Conservation (phyloP, 208 protist genomes). For the Acanthamoeba royreba region DNA sequence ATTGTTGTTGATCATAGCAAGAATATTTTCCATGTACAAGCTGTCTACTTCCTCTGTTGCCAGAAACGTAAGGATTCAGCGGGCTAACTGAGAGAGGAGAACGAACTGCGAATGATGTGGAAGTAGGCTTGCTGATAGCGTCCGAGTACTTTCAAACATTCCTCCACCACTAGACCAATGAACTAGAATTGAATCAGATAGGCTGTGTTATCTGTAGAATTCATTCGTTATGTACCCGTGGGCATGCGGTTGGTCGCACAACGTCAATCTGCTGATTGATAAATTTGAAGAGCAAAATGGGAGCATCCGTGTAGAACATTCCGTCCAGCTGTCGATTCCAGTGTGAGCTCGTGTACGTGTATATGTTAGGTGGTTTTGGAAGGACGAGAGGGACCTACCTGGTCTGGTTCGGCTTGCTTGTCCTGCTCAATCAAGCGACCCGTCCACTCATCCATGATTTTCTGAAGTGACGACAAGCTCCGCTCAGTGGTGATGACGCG, state of each 20-base stretch:
- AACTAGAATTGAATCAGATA: no score
- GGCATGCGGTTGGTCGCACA: background rate
- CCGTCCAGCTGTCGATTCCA: background rate
- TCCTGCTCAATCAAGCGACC: background rate
- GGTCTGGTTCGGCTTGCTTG: background rate
- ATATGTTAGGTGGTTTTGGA: no score
- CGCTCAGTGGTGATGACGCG: no score
- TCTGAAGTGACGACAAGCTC: no score
- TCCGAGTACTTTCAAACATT: background rate
- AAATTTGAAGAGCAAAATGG: background rate
- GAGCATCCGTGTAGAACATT: background rate
- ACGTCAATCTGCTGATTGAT: slow-evolving; percentile 24
- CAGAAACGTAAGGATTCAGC: background rate
- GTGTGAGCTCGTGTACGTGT: no score
- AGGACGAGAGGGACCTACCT: no score
- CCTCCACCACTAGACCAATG: background rate
- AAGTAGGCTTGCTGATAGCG: background rate
- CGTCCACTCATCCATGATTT: background rate
- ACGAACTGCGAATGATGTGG: background rate
- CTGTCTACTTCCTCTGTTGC: background rate
- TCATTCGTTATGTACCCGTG: background rate
- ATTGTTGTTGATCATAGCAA: slow-evolving; percentile 23
- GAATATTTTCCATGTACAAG: background rate
- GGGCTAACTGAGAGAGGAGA: no score
- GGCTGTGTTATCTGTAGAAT: background rate